These are phyloP conservation scores for Sphagnurus paluster DNA, from an alignment of 1,284 basidiomycete genomes.

Conservation along the genomic window DNA sequence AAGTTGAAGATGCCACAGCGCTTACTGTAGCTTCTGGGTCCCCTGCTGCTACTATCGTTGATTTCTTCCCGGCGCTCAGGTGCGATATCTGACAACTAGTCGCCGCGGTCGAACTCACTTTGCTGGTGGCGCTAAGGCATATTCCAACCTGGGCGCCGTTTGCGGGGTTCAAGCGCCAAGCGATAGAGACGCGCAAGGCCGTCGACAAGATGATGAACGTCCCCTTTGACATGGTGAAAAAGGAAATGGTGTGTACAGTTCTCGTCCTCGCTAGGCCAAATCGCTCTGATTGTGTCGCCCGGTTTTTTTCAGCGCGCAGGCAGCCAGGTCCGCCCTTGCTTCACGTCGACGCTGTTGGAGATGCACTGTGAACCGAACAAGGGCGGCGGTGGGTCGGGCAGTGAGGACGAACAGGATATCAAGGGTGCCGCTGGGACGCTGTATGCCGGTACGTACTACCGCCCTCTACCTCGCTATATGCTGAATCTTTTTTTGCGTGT, in stretches of 20 bases:
- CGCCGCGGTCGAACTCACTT: neutral
- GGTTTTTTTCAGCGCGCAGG: constrained; percentile 35
- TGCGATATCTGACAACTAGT: no score
- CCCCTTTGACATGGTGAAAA: constrained; percentile 54
- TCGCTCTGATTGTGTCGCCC: constrained; percentile 21
- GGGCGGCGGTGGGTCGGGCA: constrained; percentile 28
- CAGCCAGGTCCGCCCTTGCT: constrained; percentile 47
- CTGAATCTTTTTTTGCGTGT: constrained; percentile 11
- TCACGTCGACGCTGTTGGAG: constrained; percentile 54
- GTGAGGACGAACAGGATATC: constrained; percentile 54
- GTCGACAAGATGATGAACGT: constrained; percentile 48
- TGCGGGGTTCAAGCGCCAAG: constrained; percentile 53
- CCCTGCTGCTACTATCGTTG: constrained; percentile 54
- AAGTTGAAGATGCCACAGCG: constrained; percentile 47
- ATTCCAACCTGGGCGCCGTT: constrained; percentile 60
- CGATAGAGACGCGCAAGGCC: constrained; percentile 40
- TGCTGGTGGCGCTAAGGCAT: constrained; percentile 29
- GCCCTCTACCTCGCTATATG: neutral
- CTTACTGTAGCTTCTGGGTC: constrained; percentile 50
- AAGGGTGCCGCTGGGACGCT: constrained; percentile 56
- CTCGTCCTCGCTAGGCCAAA: constrained; percentile 13
- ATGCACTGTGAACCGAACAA: constrained; percentile 31
- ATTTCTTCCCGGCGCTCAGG: constrained; percentile 55
- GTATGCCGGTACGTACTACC: constrained; percentile 39
- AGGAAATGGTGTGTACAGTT: constrained; percentile 41